These are phyloP conservation scores for Phytophthora citrophthora DNA, from an alignment of 352 stramenopile species.

Conservation along the genomic window DNA sequence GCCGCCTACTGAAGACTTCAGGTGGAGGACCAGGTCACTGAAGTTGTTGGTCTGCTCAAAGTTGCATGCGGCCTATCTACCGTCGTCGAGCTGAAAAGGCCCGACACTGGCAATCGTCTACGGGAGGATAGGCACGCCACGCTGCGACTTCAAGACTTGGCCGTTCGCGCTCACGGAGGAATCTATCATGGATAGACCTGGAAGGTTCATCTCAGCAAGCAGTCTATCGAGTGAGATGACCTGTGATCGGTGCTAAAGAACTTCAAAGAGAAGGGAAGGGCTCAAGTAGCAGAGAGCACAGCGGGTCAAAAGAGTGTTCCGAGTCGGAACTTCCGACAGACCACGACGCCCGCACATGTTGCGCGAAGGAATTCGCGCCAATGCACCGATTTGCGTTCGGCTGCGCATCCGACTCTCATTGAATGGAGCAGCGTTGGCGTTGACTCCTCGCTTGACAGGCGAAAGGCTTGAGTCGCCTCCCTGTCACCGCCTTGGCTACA, in stretches of 20 bases:
- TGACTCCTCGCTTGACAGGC: slow-evolving; percentile 5
- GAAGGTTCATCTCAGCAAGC: too few species aligned
- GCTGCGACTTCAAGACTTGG: slow-evolving; percentile 4
- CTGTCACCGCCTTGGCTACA: slow-evolving; percentile 19
- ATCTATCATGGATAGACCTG: too few species aligned
- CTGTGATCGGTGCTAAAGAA: not conserved
- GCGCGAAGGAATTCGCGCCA: not conserved
- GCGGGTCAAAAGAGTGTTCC: not conserved
- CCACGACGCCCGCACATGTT: not conserved
- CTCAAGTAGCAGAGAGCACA: slow-evolving; percentile 3
- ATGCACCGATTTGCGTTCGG: slow-evolving; percentile 15
- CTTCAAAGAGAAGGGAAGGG: not conserved
- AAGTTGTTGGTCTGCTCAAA: not conserved
- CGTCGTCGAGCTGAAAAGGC: slow-evolving; percentile 14
- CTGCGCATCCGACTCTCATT: slow-evolving; percentile 6
- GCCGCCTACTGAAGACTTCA: too few species aligned
- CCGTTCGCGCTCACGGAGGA: slow-evolving; percentile 1
- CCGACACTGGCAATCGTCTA: not conserved
- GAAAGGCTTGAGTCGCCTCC: slow-evolving; percentile 13
- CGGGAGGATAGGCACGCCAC: slow-evolving; percentile 12
- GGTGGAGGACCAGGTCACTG: too few species aligned
- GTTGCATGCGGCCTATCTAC: slow-evolving; percentile 7
- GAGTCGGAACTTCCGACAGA: too few species aligned
- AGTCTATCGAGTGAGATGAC: slow-evolving; percentile 5
- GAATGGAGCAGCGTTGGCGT: slow-evolving; percentile 6